Evolutionary conservation across 2,329 filamentous ascomycete genomes (phyloP).

Genomic region (Fusarium staphyleae): DNA sequence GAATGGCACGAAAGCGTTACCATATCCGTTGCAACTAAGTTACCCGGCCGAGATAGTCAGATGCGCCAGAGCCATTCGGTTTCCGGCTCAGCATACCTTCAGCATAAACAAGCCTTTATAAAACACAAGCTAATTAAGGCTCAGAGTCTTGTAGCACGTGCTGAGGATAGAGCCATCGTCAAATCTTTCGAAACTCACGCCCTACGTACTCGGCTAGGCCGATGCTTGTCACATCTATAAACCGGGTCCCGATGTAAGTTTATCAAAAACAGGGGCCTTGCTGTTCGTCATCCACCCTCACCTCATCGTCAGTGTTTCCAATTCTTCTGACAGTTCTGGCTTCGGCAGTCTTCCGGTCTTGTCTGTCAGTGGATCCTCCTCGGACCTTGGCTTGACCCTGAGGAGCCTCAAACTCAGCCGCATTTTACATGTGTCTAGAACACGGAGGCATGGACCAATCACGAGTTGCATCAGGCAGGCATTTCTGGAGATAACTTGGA

Average conservation of each 20-base stretch:
- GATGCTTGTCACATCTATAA: slow-evolving; percentile 17
- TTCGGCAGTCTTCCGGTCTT: slow-evolving; percentile 18
- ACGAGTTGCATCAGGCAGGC: neutral
- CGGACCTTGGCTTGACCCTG: neutral
- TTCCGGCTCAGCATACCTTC: slow-evolving; percentile 9
- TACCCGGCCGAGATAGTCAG: slow-evolving; percentile 21
- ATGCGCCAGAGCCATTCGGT: neutral
- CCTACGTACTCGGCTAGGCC: slow-evolving; percentile 17
- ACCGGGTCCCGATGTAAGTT: slow-evolving; percentile 13
- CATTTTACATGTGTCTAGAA: slow-evolving; percentile 1
- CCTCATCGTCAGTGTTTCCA: slow-evolving; percentile 1
- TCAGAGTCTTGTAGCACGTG: too few species aligned
- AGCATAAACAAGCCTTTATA: slow-evolving; percentile 2
- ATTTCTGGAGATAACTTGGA: neutral
- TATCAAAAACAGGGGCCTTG: slow-evolving; percentile 2
- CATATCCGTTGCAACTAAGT: slow-evolving; percentile 7
- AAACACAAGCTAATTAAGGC: neutral
- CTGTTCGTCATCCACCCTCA: slow-evolving; percentile 15
- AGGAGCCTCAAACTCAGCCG: slow-evolving; percentile 29
- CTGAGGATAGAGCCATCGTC: neutral
- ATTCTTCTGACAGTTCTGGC: neutral
- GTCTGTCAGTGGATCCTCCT: slow-evolving; percentile 5
- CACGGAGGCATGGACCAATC: slow-evolving; percentile 6
- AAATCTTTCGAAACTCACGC: neutral
- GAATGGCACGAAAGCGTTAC: slow-evolving; percentile 1